Base-by-base conservation (phyloP, 2,329 filamentous ascomycete species). In the Nigrograna mackinnonii region DNA sequence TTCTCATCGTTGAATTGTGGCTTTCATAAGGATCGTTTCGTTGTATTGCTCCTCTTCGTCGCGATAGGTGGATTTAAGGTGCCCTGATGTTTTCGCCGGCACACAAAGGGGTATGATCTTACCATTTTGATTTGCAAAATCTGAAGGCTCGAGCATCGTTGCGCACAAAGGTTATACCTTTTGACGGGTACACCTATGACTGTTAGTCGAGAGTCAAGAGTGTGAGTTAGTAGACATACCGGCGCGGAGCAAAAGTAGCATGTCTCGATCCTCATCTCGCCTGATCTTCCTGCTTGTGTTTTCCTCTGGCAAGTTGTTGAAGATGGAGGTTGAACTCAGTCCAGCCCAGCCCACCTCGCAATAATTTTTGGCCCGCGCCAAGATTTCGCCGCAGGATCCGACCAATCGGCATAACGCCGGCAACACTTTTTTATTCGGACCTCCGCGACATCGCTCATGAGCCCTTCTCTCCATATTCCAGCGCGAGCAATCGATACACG, bases 121-220 rank as follows among this genome's bases (percentile, higher is more conserved):
- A 26, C 22, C 63, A 67, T 62, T 67, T 67, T 24, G 53, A 60
- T 41, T 83, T 79, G 74, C 84, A 87, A 72, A 87, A 87, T 39
- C 79, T 76, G 69, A 87, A 86, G 48, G 77, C 68, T 55, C 80
- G 79, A 50, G 82, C 83, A 69, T 86, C 83, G 69, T 83, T 84
- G 64, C 79, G 79, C 53, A 85, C 78, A 59, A 87, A 86, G 51
- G 82, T 85, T 54, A 86, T 87, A 19, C 66, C 66, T 51, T 68
- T 69, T 30, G 56, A 62, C 20, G 63, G 65, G 46, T 68, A 68
- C 7, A 69, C 66, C 36, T 85, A 85, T 59, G 79, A 62, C 40
- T 66, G 61, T 36, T 28, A 32, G 22, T 13, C 22, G 16, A 20
- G 13, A 41, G 6, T 11, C 22, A 31, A 16, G n/a, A 30, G 16